phyloP scores from a whole-genome alignment of 1,284 basidiomycete species.

The Stereum hirsutum region DNA sequence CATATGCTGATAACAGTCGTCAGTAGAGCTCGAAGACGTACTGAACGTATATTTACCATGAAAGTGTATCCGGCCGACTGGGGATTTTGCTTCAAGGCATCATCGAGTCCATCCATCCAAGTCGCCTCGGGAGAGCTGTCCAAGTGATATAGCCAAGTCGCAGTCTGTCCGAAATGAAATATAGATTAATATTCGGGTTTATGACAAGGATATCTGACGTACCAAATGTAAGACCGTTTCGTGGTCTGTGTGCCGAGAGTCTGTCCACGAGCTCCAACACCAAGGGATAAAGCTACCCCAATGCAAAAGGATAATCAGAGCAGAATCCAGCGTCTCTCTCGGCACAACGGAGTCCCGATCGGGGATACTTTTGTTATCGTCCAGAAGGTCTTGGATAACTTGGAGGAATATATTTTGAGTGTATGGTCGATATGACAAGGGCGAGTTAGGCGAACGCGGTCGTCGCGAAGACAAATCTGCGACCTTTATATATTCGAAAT shows the following conservation, averaged over 20 bases:
- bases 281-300: conserved; percentile 49
- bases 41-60: too few relatives aligned
- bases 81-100: too few relatives aligned
- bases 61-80: too few relatives aligned
- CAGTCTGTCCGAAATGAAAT: conserved; percentile 28
- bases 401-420: conserved; percentile 33
- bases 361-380: conserved; percentile 11
- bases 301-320: conserved; percentile 38
- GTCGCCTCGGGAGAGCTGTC: conserved; percentile 5
- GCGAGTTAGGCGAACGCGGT: background rate
- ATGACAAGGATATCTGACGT: conserved; percentile 12
- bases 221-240: conserved; percentile 45
- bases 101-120: too few relatives aligned
- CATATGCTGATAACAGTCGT: too few relatives aligned
- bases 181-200: background rate
- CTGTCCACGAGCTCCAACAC: conserved; percentile 57
- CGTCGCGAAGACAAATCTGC: too few relatives aligned
- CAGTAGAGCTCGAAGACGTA: too few relatives aligned
- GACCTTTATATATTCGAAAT: too few relatives aligned
- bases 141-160: conserved; percentile 36
- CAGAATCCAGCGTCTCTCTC: conserved; percentile 26
- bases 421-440: conserved; percentile 32
- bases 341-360: conserved; percentile 15
- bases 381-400: conserved; percentile 33
- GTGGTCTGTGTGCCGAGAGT: conserved; percentile 35